phyloP scores from a whole-genome alignment of 2,329 filamentous ascomycete species.

The Aspergillus luchuensis region DNA sequence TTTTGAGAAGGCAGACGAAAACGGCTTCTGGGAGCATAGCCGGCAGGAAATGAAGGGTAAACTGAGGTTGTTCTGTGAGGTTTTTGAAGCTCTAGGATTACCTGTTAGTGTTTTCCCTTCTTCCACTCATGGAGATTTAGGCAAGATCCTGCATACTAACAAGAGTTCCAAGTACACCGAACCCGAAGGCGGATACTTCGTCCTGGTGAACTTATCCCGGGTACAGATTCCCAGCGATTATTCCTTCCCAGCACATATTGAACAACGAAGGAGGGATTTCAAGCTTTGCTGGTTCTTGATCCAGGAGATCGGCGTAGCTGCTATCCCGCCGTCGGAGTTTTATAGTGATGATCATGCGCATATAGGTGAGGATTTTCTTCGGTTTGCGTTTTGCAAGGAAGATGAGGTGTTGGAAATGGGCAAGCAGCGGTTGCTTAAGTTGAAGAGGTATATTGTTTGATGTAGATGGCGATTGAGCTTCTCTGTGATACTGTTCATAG shows the following conservation, averaged over 20 bases:
- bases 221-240: conserved; percentile 83
- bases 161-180: conserved; percentile 66
- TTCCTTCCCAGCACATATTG: conserved; percentile 85
- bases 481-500: rapidly evolving
- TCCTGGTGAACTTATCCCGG: conserved; percentile 88
- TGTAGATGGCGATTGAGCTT: too few relatives aligned
- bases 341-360: conserved; percentile 83
- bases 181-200: conserved; percentile 96
- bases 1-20: conserved; percentile 82
- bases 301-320: conserved; percentile 93
- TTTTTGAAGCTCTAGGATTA: conserved; percentile 73
- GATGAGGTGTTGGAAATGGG: conserved; percentile 79
- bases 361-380: conserved; percentile 87
- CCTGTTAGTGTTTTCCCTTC: conserved; percentile 48
- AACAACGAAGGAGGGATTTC: conserved; percentile 84
- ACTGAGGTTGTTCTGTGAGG: conserved; percentile 79
- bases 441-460: conserved; percentile 69
- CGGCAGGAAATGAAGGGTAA: conserved; percentile 87
- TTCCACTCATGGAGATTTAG: background rate
- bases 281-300: conserved; percentile 96
- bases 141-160: conserved; percentile 4
- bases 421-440: conserved; percentile 70
- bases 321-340: conserved; percentile 97
- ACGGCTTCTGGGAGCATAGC: conserved; percentile 84
- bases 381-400: conserved; percentile 95